Percentiles rank a stretch among this genome's conserved stretches.
These are phyloP conservation scores for Hibiscus mutabilis DNA, from an alignment of 345 rosid species.

Conservation along the genomic window DNA sequence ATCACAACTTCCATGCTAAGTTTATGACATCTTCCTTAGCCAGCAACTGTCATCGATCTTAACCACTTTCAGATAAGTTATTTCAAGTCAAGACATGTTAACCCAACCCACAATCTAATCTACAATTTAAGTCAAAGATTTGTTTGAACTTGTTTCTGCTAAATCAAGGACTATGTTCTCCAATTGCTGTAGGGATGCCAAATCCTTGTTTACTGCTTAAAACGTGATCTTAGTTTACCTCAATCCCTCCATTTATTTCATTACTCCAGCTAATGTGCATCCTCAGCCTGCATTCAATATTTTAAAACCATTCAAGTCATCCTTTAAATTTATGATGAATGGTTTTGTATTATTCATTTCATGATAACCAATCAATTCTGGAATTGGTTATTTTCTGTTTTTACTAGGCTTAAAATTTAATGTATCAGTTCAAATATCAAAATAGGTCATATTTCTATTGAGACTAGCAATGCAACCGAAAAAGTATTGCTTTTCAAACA, in stretches of 20 bases:
- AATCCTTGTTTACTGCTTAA: constrained; percentile 3
- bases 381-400: not conserved
- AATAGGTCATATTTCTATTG: not conserved
- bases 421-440: not conserved
- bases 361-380: not conserved
- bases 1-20: not conserved
- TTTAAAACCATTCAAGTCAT: too few relatives aligned
- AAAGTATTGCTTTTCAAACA: not conserved
- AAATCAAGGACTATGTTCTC: not conserved
- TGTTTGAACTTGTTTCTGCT: not conserved
- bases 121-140: not conserved
- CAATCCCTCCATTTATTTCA: not conserved
- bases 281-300: not conserved
- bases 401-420: constrained; percentile 1
- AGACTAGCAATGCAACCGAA: not conserved
- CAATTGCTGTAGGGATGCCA: not conserved
- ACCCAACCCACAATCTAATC: not conserved
- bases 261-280: not conserved
- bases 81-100: not conserved
- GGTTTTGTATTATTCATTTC: not conserved
- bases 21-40: not conserved
- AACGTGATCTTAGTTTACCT: not conserved
- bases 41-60: not conserved
- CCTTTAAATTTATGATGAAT: too few relatives aligned
- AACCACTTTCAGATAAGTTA: not conserved